Conservation (phyloP, 2,329 filamentous ascomycete species). For the Cladophialophora exuberans region DNA sequence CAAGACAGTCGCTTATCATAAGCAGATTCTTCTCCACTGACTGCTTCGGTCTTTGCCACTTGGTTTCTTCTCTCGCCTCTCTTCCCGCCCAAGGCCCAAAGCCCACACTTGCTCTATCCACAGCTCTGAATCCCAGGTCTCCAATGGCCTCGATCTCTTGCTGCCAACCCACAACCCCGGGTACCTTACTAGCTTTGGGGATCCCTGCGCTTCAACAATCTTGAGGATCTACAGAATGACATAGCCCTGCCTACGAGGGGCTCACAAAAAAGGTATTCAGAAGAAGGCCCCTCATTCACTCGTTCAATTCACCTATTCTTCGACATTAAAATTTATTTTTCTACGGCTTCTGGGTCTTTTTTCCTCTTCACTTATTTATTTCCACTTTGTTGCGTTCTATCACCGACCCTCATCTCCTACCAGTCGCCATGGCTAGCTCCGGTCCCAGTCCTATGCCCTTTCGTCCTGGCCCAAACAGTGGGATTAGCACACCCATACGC, state of each 20-base stretch:
- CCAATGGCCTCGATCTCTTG: background rate
- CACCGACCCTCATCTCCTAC: background rate
- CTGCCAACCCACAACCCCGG: too few species aligned
- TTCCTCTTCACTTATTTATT: background rate
- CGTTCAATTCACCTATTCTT: background rate
- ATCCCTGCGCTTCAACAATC: slow-evolving; percentile 15
- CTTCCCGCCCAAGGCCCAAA: too few species aligned
- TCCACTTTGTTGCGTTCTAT: background rate
- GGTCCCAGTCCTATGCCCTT: slow-evolving; percentile 17
- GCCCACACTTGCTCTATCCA: too few species aligned
- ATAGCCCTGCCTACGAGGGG: slow-evolving; percentile 5
- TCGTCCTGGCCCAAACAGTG: slow-evolving; percentile 22
- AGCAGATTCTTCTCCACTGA: too few species aligned
- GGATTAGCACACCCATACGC: slow-evolving; percentile 24
- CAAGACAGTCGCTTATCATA: too few species aligned
- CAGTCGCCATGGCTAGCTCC: background rate
- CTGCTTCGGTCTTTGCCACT: too few species aligned
- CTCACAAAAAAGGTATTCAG: background rate
- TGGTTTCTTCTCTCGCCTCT: too few species aligned
- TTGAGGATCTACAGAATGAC: slow-evolving; percentile 21
- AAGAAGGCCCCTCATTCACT: background rate
- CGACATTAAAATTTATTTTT: background rate
- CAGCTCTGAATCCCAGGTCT: too few species aligned
- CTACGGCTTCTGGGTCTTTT: background rate
- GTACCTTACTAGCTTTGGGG: background rate